Base-by-base conservation (phyloP, 163 green algal genomes). In the Scenedesmus sp. region DNA sequence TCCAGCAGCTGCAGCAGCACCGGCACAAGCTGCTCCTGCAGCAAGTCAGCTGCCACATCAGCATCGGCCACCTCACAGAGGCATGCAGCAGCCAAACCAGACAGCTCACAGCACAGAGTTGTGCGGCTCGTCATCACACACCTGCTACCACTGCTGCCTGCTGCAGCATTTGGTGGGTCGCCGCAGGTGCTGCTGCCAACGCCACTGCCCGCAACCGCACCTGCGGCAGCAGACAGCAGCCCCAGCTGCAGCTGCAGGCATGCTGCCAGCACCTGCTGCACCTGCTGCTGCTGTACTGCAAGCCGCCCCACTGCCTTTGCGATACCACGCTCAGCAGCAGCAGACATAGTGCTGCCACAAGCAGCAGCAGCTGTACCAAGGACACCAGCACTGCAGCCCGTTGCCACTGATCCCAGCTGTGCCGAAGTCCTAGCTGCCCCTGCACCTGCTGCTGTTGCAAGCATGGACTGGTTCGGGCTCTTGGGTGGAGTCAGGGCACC, bases 201-300 rank as follows among this genome's bases (percentile, higher is more conserved):
- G 12, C 12, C 49, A 56, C 49, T 72, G 13, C 22, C 20, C 9
- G 59, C 20, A 35, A 20, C 3, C 20, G 59, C 59, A 33, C 33
- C 59, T 72, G 59, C 59, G 9, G 59, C 59, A 72, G 59, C 59
- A 72, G 59, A 72, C 15, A 83, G 76, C 37, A 83, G 76, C 12
- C 37, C 76, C 12, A 46, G 37, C 76, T 56, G 76, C 76, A 53
- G 76, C 76, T 49, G 76, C 76, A 83, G 37, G 76, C 76, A 35
- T 15, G 35, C 15, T 18, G 16, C 30, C 37, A 49, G 76, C 37
- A 83, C 33, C 35, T 83, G 76, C 37, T 53, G 10, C 33, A 83
- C 76, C 76, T 83, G 76, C 76, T 83, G 76, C 76, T 59, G 37
- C 76, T 83, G 76, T 40, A 83, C 76, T 22, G 76, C 33, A 35